phyloP scores from a whole-genome alignment of 2,329 filamentous ascomycete species.

The Arthrobotrys megalospora region DNA sequence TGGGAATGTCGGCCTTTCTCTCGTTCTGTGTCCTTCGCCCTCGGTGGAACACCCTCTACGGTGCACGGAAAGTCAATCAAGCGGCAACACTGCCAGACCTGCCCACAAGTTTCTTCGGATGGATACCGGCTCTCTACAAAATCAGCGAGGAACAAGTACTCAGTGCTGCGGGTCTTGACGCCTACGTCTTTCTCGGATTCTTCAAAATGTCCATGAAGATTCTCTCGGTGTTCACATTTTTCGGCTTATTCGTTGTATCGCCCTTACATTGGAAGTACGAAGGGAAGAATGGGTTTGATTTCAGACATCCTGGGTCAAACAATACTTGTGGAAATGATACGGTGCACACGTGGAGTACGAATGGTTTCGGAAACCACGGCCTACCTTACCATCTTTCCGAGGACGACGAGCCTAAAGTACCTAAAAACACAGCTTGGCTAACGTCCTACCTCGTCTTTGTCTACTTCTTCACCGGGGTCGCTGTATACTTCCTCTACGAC shows the following conservation, averaged over 20 bases:
- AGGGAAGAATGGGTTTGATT: constrained; percentile 47
- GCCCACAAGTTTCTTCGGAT: constrained; percentile 88
- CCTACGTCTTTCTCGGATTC: constrained; percentile 91
- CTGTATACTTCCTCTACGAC: constrained; percentile 84
- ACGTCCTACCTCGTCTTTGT: constrained; percentile 84
- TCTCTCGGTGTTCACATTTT: constrained; percentile 83
- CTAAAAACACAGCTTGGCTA: constrained; percentile 80
- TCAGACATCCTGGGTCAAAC: constrained; percentile 34
- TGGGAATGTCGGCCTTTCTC: constrained; percentile 80
- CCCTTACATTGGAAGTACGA: constrained; percentile 84
- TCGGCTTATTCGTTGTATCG: constrained; percentile 83
- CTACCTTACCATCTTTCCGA: not conserved
- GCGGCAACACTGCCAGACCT: constrained; percentile 79
- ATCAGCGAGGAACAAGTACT: constrained; percentile 92
- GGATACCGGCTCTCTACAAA: constrained; percentile 87
- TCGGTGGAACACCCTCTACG: constrained; percentile 91
- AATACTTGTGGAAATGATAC: constrained; percentile 47
- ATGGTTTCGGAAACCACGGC: constrained; percentile 21
- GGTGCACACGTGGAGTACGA: constrained; percentile 29
- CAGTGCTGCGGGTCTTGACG: constrained; percentile 90
- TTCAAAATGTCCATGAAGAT: constrained; percentile 95
- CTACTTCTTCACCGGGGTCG: constrained; percentile 88
- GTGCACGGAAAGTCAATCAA: constrained; percentile 80
- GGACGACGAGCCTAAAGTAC: constrained; percentile 60
- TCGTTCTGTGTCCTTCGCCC: constrained; percentile 87